Conservation (phyloP, 2,329 filamentous ascomycete genomes). For the Septoria petroselini region DNA sequence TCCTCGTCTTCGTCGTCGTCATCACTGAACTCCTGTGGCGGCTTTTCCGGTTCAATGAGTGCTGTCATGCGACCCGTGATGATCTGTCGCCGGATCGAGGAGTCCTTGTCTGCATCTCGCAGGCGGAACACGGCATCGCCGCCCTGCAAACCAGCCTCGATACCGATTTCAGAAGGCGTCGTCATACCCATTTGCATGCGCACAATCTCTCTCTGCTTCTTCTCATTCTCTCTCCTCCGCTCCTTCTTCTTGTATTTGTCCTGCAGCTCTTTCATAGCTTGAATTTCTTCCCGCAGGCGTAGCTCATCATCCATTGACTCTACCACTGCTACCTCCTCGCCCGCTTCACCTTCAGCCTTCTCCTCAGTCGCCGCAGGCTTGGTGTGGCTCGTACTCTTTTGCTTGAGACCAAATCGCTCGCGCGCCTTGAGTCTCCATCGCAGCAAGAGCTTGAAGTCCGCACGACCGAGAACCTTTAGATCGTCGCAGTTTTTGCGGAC, state of each 20-base stretch:
- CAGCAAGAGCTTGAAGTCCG: slow-evolving; percentile 87
- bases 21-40: slow-evolving; percentile 47
- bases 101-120: slow-evolving; percentile 74
- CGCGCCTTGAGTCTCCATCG: slow-evolving; percentile 86
- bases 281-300: slow-evolving; percentile 81
- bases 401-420: slow-evolving; percentile 82
- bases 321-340: slow-evolving; percentile 70
- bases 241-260: slow-evolving; percentile 75
- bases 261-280: slow-evolving; percentile 76
- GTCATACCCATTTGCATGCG: slow-evolving; percentile 97
- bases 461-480: slow-evolving; percentile 84
- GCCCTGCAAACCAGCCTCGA: slow-evolving; percentile 65
- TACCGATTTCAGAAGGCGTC: slow-evolving; percentile 89
- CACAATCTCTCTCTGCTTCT: slow-evolving; percentile 90
- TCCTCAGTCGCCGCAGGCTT: slow-evolving; percentile 39
- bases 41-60: slow-evolving; percentile 53
- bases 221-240: slow-evolving; percentile 82
- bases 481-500: slow-evolving; percentile 75
- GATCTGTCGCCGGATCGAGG: slow-evolving; percentile 62
- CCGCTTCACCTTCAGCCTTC: slow-evolving; percentile 40
- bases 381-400: slow-evolving; percentile 58
- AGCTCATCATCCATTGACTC: slow-evolving; percentile 94
- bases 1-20: slow-evolving; percentile 71
- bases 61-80: slow-evolving; percentile 75
- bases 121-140: slow-evolving; percentile 75